phyloP scores from a whole-genome alignment of 2,329 filamentous ascomycete species.

The Diplodia sapinea region DNA sequence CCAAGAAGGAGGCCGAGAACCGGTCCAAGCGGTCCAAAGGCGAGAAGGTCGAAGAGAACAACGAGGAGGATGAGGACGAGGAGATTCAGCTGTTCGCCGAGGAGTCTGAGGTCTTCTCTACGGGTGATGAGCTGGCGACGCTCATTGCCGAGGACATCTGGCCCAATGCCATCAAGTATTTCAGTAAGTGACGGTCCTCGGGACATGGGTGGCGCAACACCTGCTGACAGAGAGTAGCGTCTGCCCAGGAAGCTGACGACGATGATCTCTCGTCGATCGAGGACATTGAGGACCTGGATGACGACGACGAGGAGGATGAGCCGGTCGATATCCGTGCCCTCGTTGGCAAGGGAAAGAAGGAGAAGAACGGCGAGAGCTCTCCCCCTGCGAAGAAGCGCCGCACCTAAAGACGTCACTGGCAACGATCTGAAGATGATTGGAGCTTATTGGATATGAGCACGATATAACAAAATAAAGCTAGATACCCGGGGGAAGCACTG shows the following conservation, averaged over 20 bases:
- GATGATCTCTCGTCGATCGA: conserved; percentile 70
- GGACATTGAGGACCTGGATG: conserved; percentile 61
- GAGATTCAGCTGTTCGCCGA: conserved; percentile 65
- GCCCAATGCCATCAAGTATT: conserved; percentile 88
- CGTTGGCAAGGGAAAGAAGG: conserved; percentile 57
- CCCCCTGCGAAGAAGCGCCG: conserved; percentile 49
- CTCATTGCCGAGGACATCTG: conserved; percentile 85
- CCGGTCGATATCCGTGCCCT: conserved; percentile 54
- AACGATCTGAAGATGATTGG: not conserved
- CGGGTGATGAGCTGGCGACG: conserved; percentile 81
- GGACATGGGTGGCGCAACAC: not conserved
- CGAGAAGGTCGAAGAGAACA: conserved; percentile 48
- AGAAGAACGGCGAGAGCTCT: conserved; percentile 41
- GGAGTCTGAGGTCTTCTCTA: conserved; percentile 83
- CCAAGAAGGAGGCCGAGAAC: conserved; percentile 65
- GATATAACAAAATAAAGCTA: conserved; percentile 7
- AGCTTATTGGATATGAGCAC: not conserved
- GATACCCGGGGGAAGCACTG: conserved; percentile 7
- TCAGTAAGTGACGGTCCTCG: conserved; percentile 66
- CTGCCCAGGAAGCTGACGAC: conserved; percentile 73
- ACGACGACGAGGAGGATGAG: conserved; percentile 60
- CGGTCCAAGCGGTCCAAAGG: conserved; percentile 54
- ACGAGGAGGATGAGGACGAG: conserved; percentile 63
- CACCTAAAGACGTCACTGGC: not conserved
- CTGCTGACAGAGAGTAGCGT: conserved; percentile 33